Evolutionary conservation across 2,329 filamentous ascomycete species (phyloP).

Genomic region (Penicillium expansum): DNA sequence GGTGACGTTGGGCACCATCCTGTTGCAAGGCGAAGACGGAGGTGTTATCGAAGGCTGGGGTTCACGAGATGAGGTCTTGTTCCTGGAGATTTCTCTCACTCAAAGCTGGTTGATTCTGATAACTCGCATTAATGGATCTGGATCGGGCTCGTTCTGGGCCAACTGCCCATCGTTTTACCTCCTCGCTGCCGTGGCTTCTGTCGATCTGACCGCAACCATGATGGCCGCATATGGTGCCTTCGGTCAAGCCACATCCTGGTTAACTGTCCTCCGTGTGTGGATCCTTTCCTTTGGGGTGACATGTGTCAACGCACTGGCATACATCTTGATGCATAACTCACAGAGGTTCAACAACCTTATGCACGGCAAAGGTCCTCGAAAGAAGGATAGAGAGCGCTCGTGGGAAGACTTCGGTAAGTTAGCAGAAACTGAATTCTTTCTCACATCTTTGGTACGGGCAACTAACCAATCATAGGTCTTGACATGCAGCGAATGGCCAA

Average conservation of each 20-base stretch:
- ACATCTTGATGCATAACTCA: conserved; percentile 80
- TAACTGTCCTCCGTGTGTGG: conserved; percentile 85
- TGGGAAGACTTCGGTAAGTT: conserved; percentile 85
- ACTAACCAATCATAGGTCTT: conserved; percentile 66
- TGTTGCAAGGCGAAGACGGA: conserved; percentile 62
- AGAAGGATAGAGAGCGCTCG: conserved; percentile 73
- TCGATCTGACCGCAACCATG: conserved; percentile 79
- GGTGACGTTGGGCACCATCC: conserved; percentile 86
- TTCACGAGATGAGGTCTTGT: conserved; percentile 75
- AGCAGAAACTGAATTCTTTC: conserved; percentile 5
- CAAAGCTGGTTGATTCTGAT: conserved; percentile 98
- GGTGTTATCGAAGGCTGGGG: conserved; percentile 91
- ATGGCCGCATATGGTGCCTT: conserved; percentile 88
- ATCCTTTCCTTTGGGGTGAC: conserved; percentile 80
- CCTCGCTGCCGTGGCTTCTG: conserved; percentile 70
- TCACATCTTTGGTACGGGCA: neutral
- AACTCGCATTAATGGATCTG: conserved; percentile 75
- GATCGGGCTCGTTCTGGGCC: conserved; percentile 72
- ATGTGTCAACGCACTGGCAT: conserved; percentile 74
- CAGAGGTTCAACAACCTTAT: conserved; percentile 85
- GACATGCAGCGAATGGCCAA: conserved; percentile 86
- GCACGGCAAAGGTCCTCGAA: conserved; percentile 83
- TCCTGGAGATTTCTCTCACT: conserved; percentile 84
- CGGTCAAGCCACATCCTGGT: conserved; percentile 62
- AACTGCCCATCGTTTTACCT: conserved; percentile 86